phyloP scores from a whole-genome alignment of 2,329 filamentous ascomycete species.

The Fusarium anguioides region DNA sequence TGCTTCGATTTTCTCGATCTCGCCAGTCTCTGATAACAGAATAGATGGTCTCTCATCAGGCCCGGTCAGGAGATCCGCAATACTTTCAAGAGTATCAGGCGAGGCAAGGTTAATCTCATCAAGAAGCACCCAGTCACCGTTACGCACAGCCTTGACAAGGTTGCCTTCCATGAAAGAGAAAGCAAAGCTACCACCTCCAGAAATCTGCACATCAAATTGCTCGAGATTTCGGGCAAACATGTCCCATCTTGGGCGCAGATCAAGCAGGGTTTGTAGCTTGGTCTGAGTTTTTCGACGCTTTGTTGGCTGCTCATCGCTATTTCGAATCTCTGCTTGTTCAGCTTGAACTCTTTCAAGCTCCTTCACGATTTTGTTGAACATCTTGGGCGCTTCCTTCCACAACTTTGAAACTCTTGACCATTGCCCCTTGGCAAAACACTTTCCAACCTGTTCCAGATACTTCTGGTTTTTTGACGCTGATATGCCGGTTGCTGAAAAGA shows the following conservation, averaged over 20 bases:
- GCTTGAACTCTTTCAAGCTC: slow-evolving; percentile 61
- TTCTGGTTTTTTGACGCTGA: slow-evolving; percentile 87
- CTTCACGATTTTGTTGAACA: slow-evolving; percentile 79
- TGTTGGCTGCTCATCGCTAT: slow-evolving; percentile 65
- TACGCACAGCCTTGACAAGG: slow-evolving; percentile 93
- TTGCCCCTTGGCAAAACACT: slow-evolving; percentile 81
- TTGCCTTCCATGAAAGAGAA: slow-evolving; percentile 98
- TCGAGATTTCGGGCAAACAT: slow-evolving; percentile 78
- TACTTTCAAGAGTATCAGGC: slow-evolving; percentile 92
- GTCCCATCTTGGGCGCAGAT: slow-evolving; percentile 78
- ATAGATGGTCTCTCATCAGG: slow-evolving; percentile 80
- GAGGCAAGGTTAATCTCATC: slow-evolving; percentile 98
- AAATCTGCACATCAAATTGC: slow-evolving; percentile 83
- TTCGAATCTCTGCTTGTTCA: slow-evolving; percentile 50
- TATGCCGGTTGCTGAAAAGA: slow-evolving; percentile 87
- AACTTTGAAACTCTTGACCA: slow-evolving; percentile 89
- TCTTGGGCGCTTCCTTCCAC: slow-evolving; percentile 88
- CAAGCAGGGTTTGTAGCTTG: slow-evolving; percentile 72
- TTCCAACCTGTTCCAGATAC: slow-evolving; percentile 84
- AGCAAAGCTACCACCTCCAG: slow-evolving; percentile 80
- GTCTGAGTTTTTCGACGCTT: slow-evolving; percentile 76
- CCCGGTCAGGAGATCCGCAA: slow-evolving; percentile 87
- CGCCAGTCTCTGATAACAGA: slow-evolving; percentile 90
- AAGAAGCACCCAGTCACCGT: slow-evolving; percentile 95
- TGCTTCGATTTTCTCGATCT: slow-evolving; percentile 87